phyloP scores from a whole-genome alignment of 441 rosid species.

The Pelargonium citronellum region DNA sequence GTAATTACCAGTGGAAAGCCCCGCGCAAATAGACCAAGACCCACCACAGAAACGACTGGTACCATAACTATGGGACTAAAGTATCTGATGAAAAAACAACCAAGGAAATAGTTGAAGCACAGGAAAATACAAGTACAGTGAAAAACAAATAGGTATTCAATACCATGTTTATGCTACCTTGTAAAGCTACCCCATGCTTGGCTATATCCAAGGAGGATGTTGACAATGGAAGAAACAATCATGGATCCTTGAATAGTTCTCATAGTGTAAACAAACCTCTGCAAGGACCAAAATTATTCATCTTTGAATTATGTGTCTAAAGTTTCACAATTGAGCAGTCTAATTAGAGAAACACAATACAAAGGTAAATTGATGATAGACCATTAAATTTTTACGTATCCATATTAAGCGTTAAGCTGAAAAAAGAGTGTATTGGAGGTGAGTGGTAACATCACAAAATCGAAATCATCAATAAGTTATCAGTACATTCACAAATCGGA shows the following conservation, averaged over 20 bases:
- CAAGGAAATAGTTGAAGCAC: not conserved
- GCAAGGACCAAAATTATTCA: not conserved
- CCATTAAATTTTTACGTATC: not conserved
- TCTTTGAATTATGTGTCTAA: not conserved
- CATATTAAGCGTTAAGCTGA: no score
- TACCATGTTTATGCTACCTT: slow-evolving; percentile 34
- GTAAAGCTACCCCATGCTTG: slow-evolving; percentile 63
- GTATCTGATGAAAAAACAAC: slow-evolving; percentile 35
- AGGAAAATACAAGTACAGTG: not conserved
- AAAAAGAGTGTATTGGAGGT: no score
- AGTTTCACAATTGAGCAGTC: not conserved
- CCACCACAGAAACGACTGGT: slow-evolving; percentile 62
- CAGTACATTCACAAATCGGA: not conserved
- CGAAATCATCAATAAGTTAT: no score
- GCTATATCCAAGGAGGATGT: slow-evolving; percentile 72
- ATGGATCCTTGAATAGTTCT: slow-evolving; percentile 88
- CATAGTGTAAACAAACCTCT: slow-evolving; percentile 28
- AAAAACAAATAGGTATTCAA: not conserved
- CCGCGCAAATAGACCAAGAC: slow-evolving; percentile 72
- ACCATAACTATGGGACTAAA: slow-evolving; percentile 68
- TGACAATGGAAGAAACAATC: slow-evolving; percentile 71
- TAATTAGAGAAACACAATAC: not conserved
- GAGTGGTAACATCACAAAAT: no score
- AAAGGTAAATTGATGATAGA: slow-evolving; percentile 6
- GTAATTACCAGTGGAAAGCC: slow-evolving; percentile 80